Conservation (phyloP, 106 monocot species). For the Apostasia ramifera region DNA sequence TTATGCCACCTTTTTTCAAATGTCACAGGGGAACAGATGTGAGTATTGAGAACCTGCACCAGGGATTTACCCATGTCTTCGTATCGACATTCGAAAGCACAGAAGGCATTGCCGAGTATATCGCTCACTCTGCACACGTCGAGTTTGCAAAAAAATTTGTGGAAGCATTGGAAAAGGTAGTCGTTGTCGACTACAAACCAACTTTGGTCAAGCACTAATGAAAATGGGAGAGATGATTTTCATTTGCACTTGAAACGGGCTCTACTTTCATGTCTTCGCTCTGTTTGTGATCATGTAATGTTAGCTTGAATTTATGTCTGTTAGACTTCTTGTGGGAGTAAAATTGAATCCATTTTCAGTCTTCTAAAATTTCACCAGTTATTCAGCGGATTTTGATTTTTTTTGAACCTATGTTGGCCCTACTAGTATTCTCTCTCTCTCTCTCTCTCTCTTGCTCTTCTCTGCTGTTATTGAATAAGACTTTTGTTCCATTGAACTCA, state of each 20-base stretch:
- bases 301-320: too few relatives aligned
- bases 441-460: too few relatives aligned
- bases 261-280: too few relatives aligned
- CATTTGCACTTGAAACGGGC: neutral
- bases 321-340: too few relatives aligned
- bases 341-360: too few relatives aligned
- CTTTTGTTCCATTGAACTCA: too few relatives aligned
- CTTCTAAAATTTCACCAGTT: too few relatives aligned
- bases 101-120: constrained; percentile 23
- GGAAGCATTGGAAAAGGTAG: neutral
- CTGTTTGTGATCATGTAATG: too few relatives aligned
- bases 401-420: too few relatives aligned
- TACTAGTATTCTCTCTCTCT: too few relatives aligned
- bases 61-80: constrained; percentile 26
- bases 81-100: constrained; percentile 22
- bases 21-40: constrained; percentile 19
- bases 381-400: too few relatives aligned
- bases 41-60: constrained; percentile 25
- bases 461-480: too few relatives aligned
- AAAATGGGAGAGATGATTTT: neutral
- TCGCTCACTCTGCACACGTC: constrained; percentile 20
- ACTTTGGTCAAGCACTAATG: constrained; percentile 2
- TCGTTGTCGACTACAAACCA: constrained; percentile 23
- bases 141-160: constrained; percentile 16
- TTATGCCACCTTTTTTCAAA: neutral